These are phyloP conservation scores for Ambispora gerdemannii DNA, from an alignment of 192 early-diverging fungal genomes.

Conservation along the genomic window DNA sequence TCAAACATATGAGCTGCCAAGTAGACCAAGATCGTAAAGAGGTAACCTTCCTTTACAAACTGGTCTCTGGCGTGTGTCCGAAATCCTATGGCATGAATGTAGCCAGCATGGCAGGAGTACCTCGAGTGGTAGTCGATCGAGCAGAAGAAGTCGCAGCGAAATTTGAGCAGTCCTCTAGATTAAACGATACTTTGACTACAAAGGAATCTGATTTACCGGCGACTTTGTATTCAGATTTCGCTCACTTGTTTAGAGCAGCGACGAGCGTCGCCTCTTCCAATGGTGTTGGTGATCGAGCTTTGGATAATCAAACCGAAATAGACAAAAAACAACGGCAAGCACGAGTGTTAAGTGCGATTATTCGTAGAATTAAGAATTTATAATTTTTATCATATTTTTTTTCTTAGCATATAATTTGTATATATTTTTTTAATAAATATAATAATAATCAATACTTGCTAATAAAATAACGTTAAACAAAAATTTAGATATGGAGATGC, in stretches of 20 bases:
- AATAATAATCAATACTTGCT: background rate
- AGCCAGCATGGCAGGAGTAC: slow-evolving; percentile 94
- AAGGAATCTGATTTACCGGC: slow-evolving; percentile 11
- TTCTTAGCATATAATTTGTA: background rate
- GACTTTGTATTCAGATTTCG: slow-evolving; percentile 31
- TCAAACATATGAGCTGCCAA: slow-evolving; percentile 86
- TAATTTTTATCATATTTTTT: background rate
- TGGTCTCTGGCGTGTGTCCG: slow-evolving; percentile 79
- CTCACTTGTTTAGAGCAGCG: slow-evolving; percentile 27
- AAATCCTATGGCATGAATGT: slow-evolving; percentile 99
- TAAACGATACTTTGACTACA: slow-evolving; percentile 30
- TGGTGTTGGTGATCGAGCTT: slow-evolving; percentile 28
- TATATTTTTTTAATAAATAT: background rate
- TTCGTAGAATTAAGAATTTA: slow-evolving; percentile 8
- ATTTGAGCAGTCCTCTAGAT: slow-evolving; percentile 62
- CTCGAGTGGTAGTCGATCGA: slow-evolving; percentile 60
- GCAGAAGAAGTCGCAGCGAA: slow-evolving; percentile 69
- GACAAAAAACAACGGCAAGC: slow-evolving; percentile 26
- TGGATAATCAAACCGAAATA: slow-evolving; percentile 27
- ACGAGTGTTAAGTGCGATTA: slow-evolving; percentile 11
- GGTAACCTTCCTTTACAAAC: slow-evolving; percentile 95
- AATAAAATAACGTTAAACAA: background rate
- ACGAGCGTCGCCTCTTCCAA: background rate
- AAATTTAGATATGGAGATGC: slow-evolving; percentile 31
- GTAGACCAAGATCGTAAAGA: slow-evolving; percentile 76